These are phyloP conservation scores for Exophiala viscosa DNA, from an alignment of 2,329 filamentous ascomycete genomes.

Conservation along the genomic window DNA sequence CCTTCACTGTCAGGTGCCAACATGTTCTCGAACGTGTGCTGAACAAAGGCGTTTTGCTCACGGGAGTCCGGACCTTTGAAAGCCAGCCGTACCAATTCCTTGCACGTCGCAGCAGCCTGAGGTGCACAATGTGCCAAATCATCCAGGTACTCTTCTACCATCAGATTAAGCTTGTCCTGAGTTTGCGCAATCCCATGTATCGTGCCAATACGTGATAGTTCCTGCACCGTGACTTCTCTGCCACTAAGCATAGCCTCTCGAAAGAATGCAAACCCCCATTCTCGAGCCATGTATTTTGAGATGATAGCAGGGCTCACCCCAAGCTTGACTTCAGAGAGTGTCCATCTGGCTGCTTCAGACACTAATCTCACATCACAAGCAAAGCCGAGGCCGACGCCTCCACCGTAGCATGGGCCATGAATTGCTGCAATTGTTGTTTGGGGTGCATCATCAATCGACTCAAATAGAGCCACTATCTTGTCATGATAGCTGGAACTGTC, in stretches of 20 bases:
- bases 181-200: conserved; percentile 25
- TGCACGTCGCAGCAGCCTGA: conserved; percentile 32
- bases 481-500: too few species aligned
- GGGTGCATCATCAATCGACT: conserved; percentile 37
- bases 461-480: conserved; percentile 29
- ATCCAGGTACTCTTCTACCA: conserved; percentile 28
- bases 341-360: conserved; percentile 28
- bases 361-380: conserved; percentile 38
- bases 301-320: conserved; percentile 34
- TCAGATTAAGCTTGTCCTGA: conserved; percentile 9
- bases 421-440: conserved; percentile 41
- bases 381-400: conserved; percentile 42
- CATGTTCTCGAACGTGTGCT: conserved; percentile 16
- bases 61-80: not conserved
- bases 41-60: conserved; percentile 23
- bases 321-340: conserved; percentile 40
- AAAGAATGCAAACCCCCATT: too few species aligned
- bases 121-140: conserved; percentile 29
- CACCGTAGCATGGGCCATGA: conserved; percentile 43
- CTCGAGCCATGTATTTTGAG: not conserved
- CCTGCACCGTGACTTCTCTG: not conserved
- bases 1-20: too few species aligned
- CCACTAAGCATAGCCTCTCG: too few species aligned
- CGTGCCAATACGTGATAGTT: not conserved
- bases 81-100: conserved; percentile 29